Percentiles rank a stretch among this genome's conserved stretches.
These are phyloP conservation scores for Phytophthora hybrid DNA, from an alignment of 352 stramenopile genomes.

Conservation along the genomic window DNA sequence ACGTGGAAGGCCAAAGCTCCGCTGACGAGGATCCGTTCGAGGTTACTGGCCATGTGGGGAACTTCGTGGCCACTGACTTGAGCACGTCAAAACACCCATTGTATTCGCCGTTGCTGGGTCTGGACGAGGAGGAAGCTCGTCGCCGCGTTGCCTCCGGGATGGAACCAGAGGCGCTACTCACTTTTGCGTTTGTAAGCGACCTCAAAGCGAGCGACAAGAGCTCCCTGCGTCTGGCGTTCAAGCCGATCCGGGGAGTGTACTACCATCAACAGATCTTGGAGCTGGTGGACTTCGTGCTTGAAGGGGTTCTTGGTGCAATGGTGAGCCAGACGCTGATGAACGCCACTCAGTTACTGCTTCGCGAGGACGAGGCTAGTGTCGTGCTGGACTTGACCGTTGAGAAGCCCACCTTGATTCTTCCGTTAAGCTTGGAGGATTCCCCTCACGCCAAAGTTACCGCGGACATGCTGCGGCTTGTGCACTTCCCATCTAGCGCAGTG, in stretches of 20 bases:
- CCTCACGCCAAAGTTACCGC: slow-evolving; percentile 71
- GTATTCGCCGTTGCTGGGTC: slow-evolving; percentile 72
- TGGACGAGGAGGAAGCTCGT: slow-evolving; percentile 52
- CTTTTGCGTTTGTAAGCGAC: slow-evolving; percentile 37
- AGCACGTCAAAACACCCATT: slow-evolving; percentile 73
- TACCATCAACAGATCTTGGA: slow-evolving; percentile 89
- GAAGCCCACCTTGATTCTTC: slow-evolving; percentile 75
- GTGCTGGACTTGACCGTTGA: slow-evolving; percentile 60
- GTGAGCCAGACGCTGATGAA: slow-evolving; percentile 74
- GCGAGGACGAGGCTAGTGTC: slow-evolving; percentile 66
- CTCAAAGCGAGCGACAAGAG: slow-evolving; percentile 46
- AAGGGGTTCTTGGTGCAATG: slow-evolving; percentile 80
- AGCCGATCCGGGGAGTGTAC: slow-evolving; percentile 80
- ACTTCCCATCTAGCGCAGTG: slow-evolving; percentile 70
- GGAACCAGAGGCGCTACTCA: slow-evolving; percentile 30
- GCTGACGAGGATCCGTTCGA: slow-evolving; percentile 38
- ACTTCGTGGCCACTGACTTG: slow-evolving; percentile 80
- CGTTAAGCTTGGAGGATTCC: slow-evolving; percentile 58
- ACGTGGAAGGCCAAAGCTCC: slow-evolving; percentile 10
- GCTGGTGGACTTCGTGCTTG: slow-evolving; percentile 83
- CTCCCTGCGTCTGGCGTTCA: slow-evolving; percentile 58
- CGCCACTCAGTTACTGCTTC: slow-evolving; percentile 77
- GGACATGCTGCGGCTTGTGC: slow-evolving; percentile 58
- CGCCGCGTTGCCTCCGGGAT: slow-evolving; percentile 9
- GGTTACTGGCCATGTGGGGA: slow-evolving; percentile 61